Conservation (phyloP, 169 alveolate genomes). For the Cryptosporidium tyzzeri region DNA sequence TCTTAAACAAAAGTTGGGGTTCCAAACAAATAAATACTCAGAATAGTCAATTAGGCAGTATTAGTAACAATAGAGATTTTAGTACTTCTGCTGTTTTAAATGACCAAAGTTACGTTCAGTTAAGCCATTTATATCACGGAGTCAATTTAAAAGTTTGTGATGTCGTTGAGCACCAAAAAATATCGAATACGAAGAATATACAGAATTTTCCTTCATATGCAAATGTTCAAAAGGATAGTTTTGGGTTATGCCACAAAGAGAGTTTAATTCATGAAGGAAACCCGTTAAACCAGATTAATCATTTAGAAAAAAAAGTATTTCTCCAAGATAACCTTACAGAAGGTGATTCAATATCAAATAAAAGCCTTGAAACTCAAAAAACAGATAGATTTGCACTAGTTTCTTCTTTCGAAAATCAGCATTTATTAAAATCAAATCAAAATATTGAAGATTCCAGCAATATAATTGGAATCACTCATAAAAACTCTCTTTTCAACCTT, state of each 20-base stretch:
- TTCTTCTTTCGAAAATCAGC: background rate
- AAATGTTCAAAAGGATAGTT: background rate
- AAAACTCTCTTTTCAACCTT: background rate
- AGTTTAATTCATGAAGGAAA: background rate
- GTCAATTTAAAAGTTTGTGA: background rate
- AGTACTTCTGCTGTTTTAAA: background rate
- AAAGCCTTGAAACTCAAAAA: background rate
- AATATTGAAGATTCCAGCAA: background rate
- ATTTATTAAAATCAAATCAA: background rate
- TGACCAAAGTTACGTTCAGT: background rate
- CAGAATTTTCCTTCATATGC: background rate
- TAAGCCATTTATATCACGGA: background rate
- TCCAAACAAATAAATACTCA: conserved; percentile 20
- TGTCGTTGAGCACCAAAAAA: background rate
- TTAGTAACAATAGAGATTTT: background rate
- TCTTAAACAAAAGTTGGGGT: conserved; percentile 20
- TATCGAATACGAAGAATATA: background rate
- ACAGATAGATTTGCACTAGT: background rate
- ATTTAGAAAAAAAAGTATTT: background rate
- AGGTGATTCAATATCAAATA: background rate
- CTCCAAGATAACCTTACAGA: background rate
- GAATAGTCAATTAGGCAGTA: background rate
- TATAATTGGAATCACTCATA: background rate
- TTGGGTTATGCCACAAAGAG: background rate
- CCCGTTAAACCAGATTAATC: background rate